These are phyloP conservation scores for Phytophthora macrochlamydospora DNA, from an alignment of 352 stramenopile species.

Conservation along the genomic window DNA sequence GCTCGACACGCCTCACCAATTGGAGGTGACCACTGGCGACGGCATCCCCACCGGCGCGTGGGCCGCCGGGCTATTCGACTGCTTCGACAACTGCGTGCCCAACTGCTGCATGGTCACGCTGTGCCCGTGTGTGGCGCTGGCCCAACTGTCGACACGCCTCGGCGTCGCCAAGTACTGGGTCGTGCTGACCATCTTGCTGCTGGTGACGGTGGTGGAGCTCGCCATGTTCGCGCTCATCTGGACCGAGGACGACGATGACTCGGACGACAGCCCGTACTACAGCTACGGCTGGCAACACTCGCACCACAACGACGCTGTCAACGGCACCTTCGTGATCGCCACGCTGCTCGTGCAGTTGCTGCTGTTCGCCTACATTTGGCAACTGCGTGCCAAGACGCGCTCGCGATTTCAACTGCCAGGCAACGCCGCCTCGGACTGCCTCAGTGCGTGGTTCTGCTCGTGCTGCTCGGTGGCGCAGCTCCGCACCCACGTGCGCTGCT, in stretches of 20 bases:
- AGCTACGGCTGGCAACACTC: conserved; percentile 16
- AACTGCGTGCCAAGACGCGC: conserved; percentile 50
- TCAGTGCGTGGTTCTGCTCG: conserved; percentile 45
- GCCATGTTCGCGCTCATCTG: conserved; percentile 29
- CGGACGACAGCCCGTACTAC: conserved; percentile 19
- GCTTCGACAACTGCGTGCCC: conserved; percentile 45
- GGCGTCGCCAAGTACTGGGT: conserved; percentile 36
- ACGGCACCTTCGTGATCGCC: conserved; percentile 29
- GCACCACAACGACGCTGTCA: conserved; percentile 7
- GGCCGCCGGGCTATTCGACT: conserved; percentile 47
- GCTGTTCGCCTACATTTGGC: conserved; percentile 40
- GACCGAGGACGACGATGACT: conserved; percentile 19
- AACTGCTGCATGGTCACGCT: conserved; percentile 58
- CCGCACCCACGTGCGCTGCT: conserved; percentile 44
- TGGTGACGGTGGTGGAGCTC: conserved; percentile 28
- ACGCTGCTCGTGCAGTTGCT: conserved; percentile 30
- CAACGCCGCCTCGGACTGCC: conserved; percentile 34
- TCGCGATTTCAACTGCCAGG: conserved; percentile 49
- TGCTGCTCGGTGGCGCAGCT: conserved; percentile 50
- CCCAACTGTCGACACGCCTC: conserved; percentile 51
- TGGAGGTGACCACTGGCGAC: conserved; percentile 28
- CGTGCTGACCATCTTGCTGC: conserved; percentile 30
- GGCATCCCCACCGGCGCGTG: conserved; percentile 38
- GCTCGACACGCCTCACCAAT: conserved; percentile 29
- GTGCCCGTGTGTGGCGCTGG: conserved; percentile 54